Conservation (phyloP, 148 eudicot species). For the Rhododendron ferrugineum region DNA sequence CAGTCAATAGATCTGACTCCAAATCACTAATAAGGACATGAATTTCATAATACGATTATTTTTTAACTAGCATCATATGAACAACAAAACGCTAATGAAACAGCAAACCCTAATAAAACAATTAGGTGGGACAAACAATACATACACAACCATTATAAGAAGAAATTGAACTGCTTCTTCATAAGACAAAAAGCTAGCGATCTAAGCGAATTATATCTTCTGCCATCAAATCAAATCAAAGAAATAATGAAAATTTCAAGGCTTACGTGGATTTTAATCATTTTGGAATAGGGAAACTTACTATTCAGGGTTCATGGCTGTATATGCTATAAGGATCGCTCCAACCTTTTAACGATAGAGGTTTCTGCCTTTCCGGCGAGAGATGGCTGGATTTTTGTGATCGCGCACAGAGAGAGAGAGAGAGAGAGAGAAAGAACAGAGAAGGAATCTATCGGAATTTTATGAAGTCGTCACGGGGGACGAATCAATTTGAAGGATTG, state of each 20-base stretch:
- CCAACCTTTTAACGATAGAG: not conserved
- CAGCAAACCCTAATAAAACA: not conserved
- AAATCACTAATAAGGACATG: not conserved
- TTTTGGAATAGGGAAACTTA: conserved; percentile 8
- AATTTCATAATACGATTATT: not conserved
- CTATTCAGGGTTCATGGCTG: conserved; percentile 39
- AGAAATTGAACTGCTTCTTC: not conserved
- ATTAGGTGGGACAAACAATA: not conserved
- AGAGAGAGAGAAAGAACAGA: too few species aligned
- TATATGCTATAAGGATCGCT: not conserved
- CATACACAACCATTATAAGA: not conserved
- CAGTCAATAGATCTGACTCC: too few species aligned
- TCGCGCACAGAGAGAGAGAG: not conserved
- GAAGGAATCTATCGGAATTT: too few species aligned
- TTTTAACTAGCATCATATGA: not conserved
- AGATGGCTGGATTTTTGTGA: not conserved
- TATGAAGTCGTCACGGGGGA: too few species aligned
- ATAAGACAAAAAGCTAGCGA: not conserved
- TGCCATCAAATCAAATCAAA: not conserved
- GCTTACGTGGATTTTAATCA: too few species aligned
- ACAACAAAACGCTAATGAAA: not conserved
- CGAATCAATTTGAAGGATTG: too few species aligned
- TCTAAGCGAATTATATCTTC: not conserved
- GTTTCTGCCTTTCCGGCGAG: not conserved
- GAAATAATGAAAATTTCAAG: not conserved